A percentile compares a stretch with the other conserved stretches of the same genome.
phyloP scores from a whole-genome alignment of 2,329 filamentous ascomycete genomes.

The Scorias spongiosa region DNA sequence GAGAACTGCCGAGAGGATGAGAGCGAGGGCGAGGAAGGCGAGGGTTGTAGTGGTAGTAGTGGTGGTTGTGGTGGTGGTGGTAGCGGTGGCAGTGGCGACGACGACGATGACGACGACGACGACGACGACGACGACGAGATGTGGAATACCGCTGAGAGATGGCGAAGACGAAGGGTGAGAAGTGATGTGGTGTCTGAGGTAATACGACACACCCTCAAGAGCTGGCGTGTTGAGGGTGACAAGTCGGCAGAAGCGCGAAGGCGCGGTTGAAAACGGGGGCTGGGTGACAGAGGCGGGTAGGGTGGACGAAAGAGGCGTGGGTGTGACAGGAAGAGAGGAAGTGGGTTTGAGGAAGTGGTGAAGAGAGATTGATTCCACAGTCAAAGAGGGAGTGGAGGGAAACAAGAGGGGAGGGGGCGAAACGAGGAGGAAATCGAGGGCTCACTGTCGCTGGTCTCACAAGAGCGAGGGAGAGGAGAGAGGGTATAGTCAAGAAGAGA shows the following conservation, averaged over 20 bases:
- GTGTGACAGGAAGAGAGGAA: not conserved
- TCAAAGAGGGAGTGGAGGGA: too few species aligned
- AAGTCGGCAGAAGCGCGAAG: not conserved
- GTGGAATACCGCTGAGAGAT: not conserved
- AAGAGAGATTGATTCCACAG: too few species aligned
- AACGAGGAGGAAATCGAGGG: too few species aligned
- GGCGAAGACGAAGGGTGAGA: not conserved
- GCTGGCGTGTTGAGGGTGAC: not conserved
- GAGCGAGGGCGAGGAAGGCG: not conserved
- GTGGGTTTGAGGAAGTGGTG: too few species aligned
- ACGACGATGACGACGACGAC: too few species aligned
- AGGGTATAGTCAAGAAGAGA: too few species aligned
- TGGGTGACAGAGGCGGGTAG: not conserved
- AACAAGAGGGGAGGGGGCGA: too few species aligned
- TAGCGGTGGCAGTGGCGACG: too few species aligned
- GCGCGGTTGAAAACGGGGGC: constrained; percentile 1
- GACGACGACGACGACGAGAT: not conserved
- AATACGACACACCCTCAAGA: not conserved
- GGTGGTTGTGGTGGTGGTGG: too few species aligned
- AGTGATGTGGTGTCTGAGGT: not conserved
- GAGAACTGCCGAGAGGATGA: not conserved
- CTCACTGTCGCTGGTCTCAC: too few species aligned
- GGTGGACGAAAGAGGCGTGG: not conserved
- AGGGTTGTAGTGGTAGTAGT: not conserved
- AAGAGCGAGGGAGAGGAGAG: too few species aligned